Evolutionary conservation across 768 basidiomycete genomes (phyloP), one percentile per base, ranked within the genome.

Genomic region (Auricularia auricula-judae): DNA sequence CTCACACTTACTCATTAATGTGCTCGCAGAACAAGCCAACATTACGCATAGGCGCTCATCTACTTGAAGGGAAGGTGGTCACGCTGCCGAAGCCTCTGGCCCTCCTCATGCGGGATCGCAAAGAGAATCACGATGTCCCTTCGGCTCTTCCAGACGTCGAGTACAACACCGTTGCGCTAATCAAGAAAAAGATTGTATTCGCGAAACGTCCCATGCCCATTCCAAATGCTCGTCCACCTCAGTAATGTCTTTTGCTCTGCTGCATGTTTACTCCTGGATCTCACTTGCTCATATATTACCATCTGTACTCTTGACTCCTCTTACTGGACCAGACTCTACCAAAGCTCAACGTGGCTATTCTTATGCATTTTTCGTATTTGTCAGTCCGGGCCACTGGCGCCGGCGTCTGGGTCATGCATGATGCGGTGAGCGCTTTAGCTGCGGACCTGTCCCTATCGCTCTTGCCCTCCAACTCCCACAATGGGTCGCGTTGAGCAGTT

Each of bases 41-140:
- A 2, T 80, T 98, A 4, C 74, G 80, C 63, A 89, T 98, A 65
- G 94, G 94, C 12, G 87, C 95, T 74, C 93, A 97, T 70, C 79
- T 94, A 36, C 84, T 98, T 3, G 95, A 98, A 71, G 94, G 94
- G 63, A 91, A 89, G 72, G 79, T 96, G 66, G 80, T 84, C 39
- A 79, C 75, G 56, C 79, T 98, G 5, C 76, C 87, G 2, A 95
- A 91, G 71, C 93, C 94, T 0, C 79, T 91, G 35, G 95, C 89
- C 2, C 83, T 97, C 51, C 80, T 97, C 36, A 77, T 81, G 66
- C 64, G 64, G 12, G 29, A 74, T 64, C 18, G 54, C 62, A 4
- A 70, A 8, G 67, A 62, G 2, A 71, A 69, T 44, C 65, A 63
- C n/a, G 67, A 67, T 7, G 61, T 59, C 4, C 76, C 63, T 36